Evolutionary conservation across 1,284 basidiomycete genomes (phyloP).

Genomic region (Moniliophthora roreri): DNA sequence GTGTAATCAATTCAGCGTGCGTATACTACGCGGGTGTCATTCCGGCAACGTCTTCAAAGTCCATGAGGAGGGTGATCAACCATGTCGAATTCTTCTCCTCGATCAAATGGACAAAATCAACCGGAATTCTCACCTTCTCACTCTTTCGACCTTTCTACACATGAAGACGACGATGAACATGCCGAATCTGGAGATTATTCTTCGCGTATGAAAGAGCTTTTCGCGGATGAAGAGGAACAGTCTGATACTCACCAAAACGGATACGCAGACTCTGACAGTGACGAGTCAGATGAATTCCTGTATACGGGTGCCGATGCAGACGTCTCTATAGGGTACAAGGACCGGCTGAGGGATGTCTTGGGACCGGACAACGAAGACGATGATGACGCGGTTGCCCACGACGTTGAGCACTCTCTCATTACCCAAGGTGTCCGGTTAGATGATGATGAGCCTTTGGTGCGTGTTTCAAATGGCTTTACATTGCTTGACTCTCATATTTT

Average conservation of each 20-base stretch:
- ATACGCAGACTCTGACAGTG: constrained; percentile 44
- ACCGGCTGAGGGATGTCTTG: constrained; percentile 74
- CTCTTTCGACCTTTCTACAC: constrained; percentile 27
- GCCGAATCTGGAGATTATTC: constrained; percentile 59
- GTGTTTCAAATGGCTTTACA: constrained; percentile 24
- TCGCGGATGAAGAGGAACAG: constrained; percentile 50
- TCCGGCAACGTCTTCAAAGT: no score
- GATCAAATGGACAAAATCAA: background rate
- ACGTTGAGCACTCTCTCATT: constrained; percentile 46
- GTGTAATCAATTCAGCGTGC: no score
- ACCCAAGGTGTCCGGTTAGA: constrained; percentile 32
- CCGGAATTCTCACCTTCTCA: background rate
- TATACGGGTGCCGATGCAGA: constrained; percentile 71
- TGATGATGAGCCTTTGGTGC: constrained; percentile 42
- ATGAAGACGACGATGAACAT: constrained; percentile 27
- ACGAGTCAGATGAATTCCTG: constrained; percentile 57
- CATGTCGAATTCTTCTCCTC: background rate
- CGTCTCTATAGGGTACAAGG: constrained; percentile 47
- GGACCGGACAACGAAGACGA: constrained; percentile 61
- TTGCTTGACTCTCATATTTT: constrained; percentile 3
- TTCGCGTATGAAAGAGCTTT: constrained; percentile 70
- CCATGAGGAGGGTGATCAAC: background rate
- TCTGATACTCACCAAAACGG: constrained; percentile 37
- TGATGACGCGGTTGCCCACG: constrained; percentile 41
- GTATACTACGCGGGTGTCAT: no score